Conservation (phyloP, 345 rosid species). For the Turritis glabra region DNA sequence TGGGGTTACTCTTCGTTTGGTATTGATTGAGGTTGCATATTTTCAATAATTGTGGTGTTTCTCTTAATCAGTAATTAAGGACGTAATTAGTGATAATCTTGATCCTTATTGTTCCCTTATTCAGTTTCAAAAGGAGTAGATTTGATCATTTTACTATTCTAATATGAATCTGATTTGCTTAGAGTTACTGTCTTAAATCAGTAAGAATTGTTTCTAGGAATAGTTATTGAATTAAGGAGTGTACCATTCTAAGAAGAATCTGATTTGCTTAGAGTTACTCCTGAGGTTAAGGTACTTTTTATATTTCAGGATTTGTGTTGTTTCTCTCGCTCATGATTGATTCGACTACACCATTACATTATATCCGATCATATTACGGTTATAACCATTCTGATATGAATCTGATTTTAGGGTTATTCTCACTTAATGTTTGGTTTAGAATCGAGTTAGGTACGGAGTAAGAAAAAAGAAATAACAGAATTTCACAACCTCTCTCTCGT, state of each 20-base stretch:
- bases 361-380: slow-evolving; percentile 29
- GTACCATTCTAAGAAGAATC: background rate
- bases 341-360: slow-evolving; percentile 74
- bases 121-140: too few relatives aligned
- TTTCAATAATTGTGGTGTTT: background rate
- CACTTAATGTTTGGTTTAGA: too few relatives aligned
- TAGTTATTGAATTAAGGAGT: background rate
- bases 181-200: background rate
- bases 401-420: background rate
- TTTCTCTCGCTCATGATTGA: slow-evolving; percentile 81
- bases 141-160: background rate
- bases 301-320: slow-evolving; percentile 65
- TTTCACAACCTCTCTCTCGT: too few relatives aligned
- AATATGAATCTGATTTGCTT: background rate
- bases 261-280: background rate
- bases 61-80: background rate
- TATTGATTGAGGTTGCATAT: too few relatives aligned
- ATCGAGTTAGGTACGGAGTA: too few relatives aligned
- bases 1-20: background rate
- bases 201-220: background rate
- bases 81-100: background rate
- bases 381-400: background rate
- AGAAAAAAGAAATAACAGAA: too few relatives aligned
- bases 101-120: background rate
- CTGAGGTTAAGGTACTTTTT: background rate